Base-by-base conservation (phyloP, 164 flowering plant genomes). In the Litsea cubeba region DNA sequence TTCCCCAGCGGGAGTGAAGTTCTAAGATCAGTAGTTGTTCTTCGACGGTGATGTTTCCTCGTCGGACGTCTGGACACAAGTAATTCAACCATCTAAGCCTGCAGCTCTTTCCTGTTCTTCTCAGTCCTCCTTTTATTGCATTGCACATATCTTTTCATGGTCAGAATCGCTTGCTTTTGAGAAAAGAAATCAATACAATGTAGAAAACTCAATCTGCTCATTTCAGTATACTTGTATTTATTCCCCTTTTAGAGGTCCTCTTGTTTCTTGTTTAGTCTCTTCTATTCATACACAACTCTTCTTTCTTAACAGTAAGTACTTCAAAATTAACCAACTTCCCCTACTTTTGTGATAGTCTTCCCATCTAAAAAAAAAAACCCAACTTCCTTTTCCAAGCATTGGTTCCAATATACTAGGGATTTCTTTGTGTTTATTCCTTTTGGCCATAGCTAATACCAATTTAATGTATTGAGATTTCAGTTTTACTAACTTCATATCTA, bases 81-180 rank as follows among this genome's bases (percentile, higher is more conserved):
- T 93, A 93, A 75, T 93, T 91, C 69, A 90, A 72, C 97, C 97
- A 92, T 83, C 97, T 86, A 30, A 92, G 76, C 81, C 97, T 82
- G 75, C 87, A 84, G 71, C 87, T 84, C 70, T 90, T 92, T 20
- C 97, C 97, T 0, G 91, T 89, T 71, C 97, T 68, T 65, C 84
- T 91, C 71, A 93, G 81, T 15, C 94, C 97, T 92, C 83, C 69
- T 74, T 65, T 5, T 68, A 17, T 3, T 66, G 20, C 35, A 66
- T 7, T 8, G 35, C 35, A 54, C 5, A 30, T 30, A 3, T 17
- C 3, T 66, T 26, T 20, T 66, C 10, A 3, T 66, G 46, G 49
- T 66, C 12, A 66, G 49, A 30, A 66, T 15, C 32, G 18, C 22
- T 17, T 15, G 66, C 66, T 18, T 66, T 2, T 30, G 69, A 66